Evolutionary conservation across 345 rosid species (phyloP), one percentile per base, ranked within the genome.

Genomic region (Zanthoxylum bungeanum): DNA sequence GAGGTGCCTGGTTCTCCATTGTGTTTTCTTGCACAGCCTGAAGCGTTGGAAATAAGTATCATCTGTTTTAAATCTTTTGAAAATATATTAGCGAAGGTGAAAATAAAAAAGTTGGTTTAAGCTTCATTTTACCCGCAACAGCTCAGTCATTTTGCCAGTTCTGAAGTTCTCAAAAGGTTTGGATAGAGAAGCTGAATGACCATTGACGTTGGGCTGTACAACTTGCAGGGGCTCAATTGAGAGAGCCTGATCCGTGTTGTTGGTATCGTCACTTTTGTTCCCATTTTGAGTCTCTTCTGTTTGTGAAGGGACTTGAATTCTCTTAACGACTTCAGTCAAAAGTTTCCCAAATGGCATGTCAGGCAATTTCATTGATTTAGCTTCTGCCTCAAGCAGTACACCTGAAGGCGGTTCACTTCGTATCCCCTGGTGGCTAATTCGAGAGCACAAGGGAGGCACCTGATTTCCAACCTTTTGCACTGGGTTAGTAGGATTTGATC

Each of bases 1-100:
- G 74, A 56, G 79, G 42, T 47, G 70, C 78, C 66, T 76, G 86
- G 73, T 87, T n/a, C n/a, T n/a, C 89, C 58, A 73, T 75, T 76
- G 84, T 89, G 77, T 87, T 91, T 76, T 86, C 97, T 92, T 88
- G 98, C 87, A 93, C 86, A 75, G 91, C 93, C 98, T 93, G 52
- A 70, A 69, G 42, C 22, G 27, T 52, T 24, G 19, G 19, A 9
- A 9, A 60, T 70, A 53, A 66, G 73, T 49, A 27, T 34, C 46
- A 14, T 55, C 47, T n/a, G n/a, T n/a, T n/a, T 70, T 36, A 44
- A 51, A 31, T 47, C n/a, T 55, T 34, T 7, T 30, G 51, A 64
- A 22, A 67, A 56, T 11, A 52, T 28, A 31, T 42, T 37, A 37
- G 22, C 14, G 4, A 46, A 37, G n/a, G n/a, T n/a, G 30, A 21